Base-by-base conservation (phyloP, 73 alveolate species). In the Paramecium pentaurelia region DNA sequence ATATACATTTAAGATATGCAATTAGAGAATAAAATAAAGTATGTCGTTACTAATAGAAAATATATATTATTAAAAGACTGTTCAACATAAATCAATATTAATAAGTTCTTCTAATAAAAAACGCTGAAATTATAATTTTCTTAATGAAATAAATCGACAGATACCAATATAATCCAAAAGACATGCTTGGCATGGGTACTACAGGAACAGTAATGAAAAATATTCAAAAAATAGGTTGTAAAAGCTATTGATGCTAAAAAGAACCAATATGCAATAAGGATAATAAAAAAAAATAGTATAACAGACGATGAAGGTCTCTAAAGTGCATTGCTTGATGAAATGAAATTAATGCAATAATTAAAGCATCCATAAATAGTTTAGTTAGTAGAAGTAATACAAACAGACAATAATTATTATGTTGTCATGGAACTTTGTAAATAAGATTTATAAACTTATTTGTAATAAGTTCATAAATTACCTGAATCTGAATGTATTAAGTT, bases 351-450 rank as follows among this genome's bases (percentile, higher is more conserved):
- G 70, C 60, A 36, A 75, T 30, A 75, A 38, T 38, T 75, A 36
- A 75, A 75, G 8, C 88, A 75, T 12, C 88, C 88, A 75, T 37
- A 75, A 20, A 75, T 75, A 75, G 88, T 75, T 25, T 75, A 75
- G 18, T n/a, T 75, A 38, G 20, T 75, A 6, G 88, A 75, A 38
- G 88, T 75, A 16, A 75, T 75, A 9, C 8, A 42, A n/a, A 30
- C 88, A n/a, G 88, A 75, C 40, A 38, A 36, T 34, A 64, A 64
- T 64, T 64, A 64, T 34, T 64, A 64, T 64, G 84, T 64, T 32
- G 84, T 64, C 36, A 64, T 64, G 84, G 84, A 64, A 64, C 47
- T 30, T 28, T 64, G 84, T 34, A 64, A 64, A 64, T 64, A 64
- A 64, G 84, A 64, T 64, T 34, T 64, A 64, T 27, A 32, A 14